phyloP scores from a whole-genome alignment of 1,284 basidiomycete species.

The Malassezia yamatoensis region DNA sequence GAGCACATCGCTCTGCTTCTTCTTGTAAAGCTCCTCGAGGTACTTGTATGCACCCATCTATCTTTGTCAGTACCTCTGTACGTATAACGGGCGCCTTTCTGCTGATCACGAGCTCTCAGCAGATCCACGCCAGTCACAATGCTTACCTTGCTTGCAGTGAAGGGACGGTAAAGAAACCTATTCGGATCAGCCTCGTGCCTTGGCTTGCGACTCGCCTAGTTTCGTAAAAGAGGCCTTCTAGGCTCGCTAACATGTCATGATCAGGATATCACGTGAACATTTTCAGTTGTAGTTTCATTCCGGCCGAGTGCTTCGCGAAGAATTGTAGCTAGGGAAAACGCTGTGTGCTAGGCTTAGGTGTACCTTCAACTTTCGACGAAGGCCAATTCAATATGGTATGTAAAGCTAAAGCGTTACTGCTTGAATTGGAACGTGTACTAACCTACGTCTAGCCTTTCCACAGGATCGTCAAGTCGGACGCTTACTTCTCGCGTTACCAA shows the following conservation, averaged over 20 bases:
- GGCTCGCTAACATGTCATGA: neutral
- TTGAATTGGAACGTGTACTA: neutral
- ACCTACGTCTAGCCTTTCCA: constrained; percentile 50
- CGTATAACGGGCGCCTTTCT: no score
- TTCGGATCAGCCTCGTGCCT: neutral
- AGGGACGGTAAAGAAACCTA: constrained; percentile 15
- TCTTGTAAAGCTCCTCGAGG: constrained; percentile 68
- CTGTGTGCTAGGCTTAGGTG: neutral
- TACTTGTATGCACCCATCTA: constrained; percentile 74
- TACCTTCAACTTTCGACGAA: constrained; percentile 13
- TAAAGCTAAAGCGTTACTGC: neutral
- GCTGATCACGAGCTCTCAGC: no score
- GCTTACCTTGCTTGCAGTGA: constrained; percentile 15
- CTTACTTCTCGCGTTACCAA: constrained; percentile 87
- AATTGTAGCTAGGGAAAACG: constrained; percentile 11
- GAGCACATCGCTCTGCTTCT: constrained; percentile 88
- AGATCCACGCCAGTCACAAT: neutral
- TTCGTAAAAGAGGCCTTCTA: neutral
- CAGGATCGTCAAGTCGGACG: constrained; percentile 55
- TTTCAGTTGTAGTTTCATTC: constrained; percentile 8
- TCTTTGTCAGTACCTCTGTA: neutral
- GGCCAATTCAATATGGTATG: constrained; percentile 17
- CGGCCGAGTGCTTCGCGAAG: constrained; percentile 14
- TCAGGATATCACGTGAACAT: constrained; percentile 6
- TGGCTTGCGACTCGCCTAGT: neutral